Percentiles rank a stretch among this genome's conserved stretches.
Evolutionary conservation across 306 rosid species (phyloP).

Genomic region (Styphnolobium japonicum): DNA sequence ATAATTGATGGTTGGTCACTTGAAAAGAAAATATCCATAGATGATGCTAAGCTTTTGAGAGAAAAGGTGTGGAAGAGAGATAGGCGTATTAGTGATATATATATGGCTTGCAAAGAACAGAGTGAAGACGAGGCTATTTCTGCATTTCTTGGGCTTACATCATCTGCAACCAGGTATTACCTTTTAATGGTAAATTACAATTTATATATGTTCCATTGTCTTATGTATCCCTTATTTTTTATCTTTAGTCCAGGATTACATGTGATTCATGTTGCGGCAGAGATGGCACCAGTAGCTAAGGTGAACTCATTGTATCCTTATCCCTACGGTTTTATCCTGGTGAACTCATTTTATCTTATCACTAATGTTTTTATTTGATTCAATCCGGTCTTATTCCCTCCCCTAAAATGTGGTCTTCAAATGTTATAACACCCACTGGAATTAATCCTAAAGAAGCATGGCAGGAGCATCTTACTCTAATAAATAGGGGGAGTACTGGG

Average conservation of each 20-base stretch:
- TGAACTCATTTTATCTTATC: slow-evolving; percentile 1
- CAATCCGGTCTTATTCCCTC: neutral
- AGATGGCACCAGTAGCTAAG: slow-evolving; percentile 99
- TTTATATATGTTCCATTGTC: slow-evolving; percentile 25
- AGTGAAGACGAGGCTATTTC: slow-evolving; percentile 60
- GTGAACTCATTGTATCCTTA: slow-evolving; percentile 41
- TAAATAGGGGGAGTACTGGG: slow-evolving; percentile 1
- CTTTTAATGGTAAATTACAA: slow-evolving; percentile 20
- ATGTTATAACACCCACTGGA: neutral
- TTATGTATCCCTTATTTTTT: slow-evolving; percentile 47
- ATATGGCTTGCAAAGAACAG: slow-evolving; percentile 62
- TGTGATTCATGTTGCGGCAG: slow-evolving; percentile 91
- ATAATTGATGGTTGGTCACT: slow-evolving; percentile 89
- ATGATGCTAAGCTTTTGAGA: slow-evolving; percentile 73
- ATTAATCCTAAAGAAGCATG: slow-evolving; percentile 2
- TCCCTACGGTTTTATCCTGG: neutral
- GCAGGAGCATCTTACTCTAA: neutral
- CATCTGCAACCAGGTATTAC: slow-evolving; percentile 63
- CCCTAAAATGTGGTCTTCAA: neutral
- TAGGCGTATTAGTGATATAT: slow-evolving; percentile 52
- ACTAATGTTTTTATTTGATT: neutral
- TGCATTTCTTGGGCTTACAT: slow-evolving; percentile 62
- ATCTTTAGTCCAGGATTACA: slow-evolving; percentile 77
- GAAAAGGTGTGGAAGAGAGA: slow-evolving; percentile 87
- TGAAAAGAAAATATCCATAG: slow-evolving; percentile 66